Conservation (phyloP, 2,329 filamentous ascomycete species). For the Hirsutella minnesotensis region DNA sequence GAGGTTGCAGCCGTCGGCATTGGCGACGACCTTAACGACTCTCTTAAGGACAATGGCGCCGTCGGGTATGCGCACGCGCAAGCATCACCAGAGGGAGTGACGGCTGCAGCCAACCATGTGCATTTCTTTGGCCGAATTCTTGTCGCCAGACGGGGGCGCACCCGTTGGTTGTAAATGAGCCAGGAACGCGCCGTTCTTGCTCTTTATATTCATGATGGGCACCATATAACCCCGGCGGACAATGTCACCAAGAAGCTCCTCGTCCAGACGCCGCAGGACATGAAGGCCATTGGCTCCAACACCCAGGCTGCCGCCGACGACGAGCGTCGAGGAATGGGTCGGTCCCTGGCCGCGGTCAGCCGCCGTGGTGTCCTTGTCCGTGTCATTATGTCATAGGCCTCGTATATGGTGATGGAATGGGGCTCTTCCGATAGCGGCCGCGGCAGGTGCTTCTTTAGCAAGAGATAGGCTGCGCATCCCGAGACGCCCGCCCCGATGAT, state of each 20-base stretch:
- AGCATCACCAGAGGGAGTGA: constrained; percentile 11
- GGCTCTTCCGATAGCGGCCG: neutral
- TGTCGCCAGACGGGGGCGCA: neutral
- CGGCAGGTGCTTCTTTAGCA: constrained; percentile 12
- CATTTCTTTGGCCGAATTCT: constrained; percentile 3
- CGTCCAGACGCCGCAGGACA: constrained; percentile 12
- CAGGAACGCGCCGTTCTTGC: constrained; percentile 11
- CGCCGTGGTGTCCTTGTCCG: constrained; percentile 6
- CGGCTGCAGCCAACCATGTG: constrained; percentile 11
- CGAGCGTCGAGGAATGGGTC: constrained; percentile 12
- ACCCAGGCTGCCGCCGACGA: constrained; percentile 13
- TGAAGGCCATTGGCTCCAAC: constrained; percentile 13
- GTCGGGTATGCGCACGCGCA: constrained; percentile 11
- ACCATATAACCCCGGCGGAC: constrained; percentile 11
- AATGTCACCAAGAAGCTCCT: constrained; percentile 10
- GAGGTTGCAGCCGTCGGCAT: constrained; percentile 7
- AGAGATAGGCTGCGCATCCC: constrained; percentile 12
- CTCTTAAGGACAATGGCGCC: constrained; percentile 9
- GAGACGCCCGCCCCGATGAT: constrained; percentile 15
- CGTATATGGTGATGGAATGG: constrained; percentile 13
- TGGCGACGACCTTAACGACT: constrained; percentile 9
- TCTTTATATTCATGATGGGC: constrained; percentile 11
- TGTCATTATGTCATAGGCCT: constrained; percentile 13
- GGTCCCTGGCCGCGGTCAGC: constrained; percentile 8
- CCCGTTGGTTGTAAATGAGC: constrained; percentile 8